A percentile compares a stretch with the other conserved stretches of the same genome.
Evolutionary conservation across 192 early-diverging fungal genomes (phyloP).

Genomic region (Geranomyces variabilis): DNA sequence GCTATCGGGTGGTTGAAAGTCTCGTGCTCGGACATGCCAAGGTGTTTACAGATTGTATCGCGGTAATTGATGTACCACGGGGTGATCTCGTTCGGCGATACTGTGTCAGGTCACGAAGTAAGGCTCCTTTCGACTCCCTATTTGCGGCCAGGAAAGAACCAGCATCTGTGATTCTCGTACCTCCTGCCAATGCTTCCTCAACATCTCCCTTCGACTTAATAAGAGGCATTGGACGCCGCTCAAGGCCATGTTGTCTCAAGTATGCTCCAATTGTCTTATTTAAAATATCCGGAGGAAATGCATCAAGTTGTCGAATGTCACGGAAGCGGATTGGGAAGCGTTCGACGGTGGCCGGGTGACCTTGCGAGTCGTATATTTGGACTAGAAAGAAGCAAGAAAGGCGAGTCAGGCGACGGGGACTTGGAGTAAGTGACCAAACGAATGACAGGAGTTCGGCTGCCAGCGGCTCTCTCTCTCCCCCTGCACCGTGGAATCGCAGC

Average conservation of each 20-base stretch:
- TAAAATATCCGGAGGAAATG: constrained; percentile 51
- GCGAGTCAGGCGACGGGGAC: not conserved
- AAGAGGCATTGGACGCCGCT: constrained; percentile 38
- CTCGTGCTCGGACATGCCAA: constrained; percentile 84
- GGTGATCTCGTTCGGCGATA: constrained; percentile 54
- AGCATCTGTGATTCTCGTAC: constrained; percentile 29
- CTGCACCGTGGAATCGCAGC: too few relatives aligned
- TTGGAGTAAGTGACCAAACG: too few relatives aligned
- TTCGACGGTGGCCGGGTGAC: constrained; percentile 60
- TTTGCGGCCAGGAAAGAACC: too few relatives aligned
- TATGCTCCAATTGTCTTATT: constrained; percentile 52
- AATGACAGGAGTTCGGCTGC: too few relatives aligned
- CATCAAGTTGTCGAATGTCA: constrained; percentile 57
- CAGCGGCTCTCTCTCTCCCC: too few relatives aligned
- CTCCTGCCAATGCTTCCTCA: constrained; percentile 50
- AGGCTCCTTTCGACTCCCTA: not conserved
- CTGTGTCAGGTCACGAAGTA: constrained; percentile 44
- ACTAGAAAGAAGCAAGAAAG: constrained; percentile 18
- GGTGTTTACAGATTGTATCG: constrained; percentile 58
- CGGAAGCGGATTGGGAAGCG: constrained; percentile 69
- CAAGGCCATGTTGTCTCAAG: constrained; percentile 25
- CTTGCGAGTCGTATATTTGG: constrained; percentile 62
- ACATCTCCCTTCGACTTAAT: constrained; percentile 52
- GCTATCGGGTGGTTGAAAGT: constrained; percentile 94
- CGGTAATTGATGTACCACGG: constrained; percentile 89